Base-by-base conservation (phyloP, 2,329 filamentous ascomycete species). In the Diplodia seriata region DNA sequence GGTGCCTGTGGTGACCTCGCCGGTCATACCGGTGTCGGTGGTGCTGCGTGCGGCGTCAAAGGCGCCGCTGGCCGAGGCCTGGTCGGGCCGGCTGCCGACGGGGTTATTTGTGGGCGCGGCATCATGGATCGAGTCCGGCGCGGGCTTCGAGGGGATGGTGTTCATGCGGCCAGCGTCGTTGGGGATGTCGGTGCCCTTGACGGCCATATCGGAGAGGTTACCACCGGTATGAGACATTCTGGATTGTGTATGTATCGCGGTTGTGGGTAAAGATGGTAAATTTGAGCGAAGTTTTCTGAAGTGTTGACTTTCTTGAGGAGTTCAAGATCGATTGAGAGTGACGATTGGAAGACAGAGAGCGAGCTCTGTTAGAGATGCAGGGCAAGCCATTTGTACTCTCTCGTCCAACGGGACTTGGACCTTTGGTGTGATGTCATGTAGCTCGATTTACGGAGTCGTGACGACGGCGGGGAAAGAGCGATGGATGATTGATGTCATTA, bases 11-110 rank as follows among this genome's bases (percentile, higher is more conserved):
- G 77, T 69, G 23, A 80, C 74, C 36, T 79, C 78, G 4, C 71
- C 76, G 1, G 77, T 79, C 2, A 72, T 70, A 12, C 76, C 77
- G 3, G 71, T 73, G 69, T 80, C 78, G 47, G 70, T 71, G 51
- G 71, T 66, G 11, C 71, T 70, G 47, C 76, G 73, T 4, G 85
- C 81, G 68, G 85, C 80, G 56, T 85, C 82, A 38, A 78, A 81
- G 8, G 78, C 73, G 69, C 86, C 86, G 68, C 83, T 81, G 8
- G 81, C 83, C 0, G 82, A 83, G 20, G 77, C 75, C n/a, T 80
- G 79, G 47, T 75, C 75, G 5, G 77, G 71, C 57, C 75, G 72
- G 54, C 75, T 72, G 14, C 78, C 79, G 18, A 81, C 68, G 31
- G 78, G 76, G 29, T 79, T 76, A 50, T 79, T 11, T 2, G 43